Evolutionary conservation across 306 rosid genomes (phyloP).

Genomic region (Pterocarpus macrocarpus): DNA sequence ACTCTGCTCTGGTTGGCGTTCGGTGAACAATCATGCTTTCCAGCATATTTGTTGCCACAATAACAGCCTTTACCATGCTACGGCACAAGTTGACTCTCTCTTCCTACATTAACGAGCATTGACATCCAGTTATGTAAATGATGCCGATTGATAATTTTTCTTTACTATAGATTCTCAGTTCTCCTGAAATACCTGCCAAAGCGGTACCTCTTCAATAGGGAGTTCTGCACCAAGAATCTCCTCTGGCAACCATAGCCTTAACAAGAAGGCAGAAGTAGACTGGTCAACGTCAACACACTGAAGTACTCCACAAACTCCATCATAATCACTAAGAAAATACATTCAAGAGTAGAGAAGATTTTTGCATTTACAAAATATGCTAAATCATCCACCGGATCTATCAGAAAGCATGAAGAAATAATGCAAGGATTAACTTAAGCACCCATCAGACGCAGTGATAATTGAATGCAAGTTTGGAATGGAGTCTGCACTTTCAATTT

Average conservation of each 20-base stretch:
- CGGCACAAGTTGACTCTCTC: conserved; percentile 89
- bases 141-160: background rate
- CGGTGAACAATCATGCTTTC: conserved; percentile 99
- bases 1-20: conserved; percentile 98
- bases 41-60: conserved; percentile 98
- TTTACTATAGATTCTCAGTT: background rate
- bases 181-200: conserved; percentile 52
- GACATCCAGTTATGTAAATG: conserved; percentile 2
- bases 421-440: conserved; percentile 43
- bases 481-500: conserved; percentile 97
- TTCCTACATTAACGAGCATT: conserved; percentile 62
- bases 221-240: conserved; percentile 69
- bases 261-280: conserved; percentile 24
- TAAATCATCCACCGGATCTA: too few relatives aligned
- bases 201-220: conserved; percentile 67
- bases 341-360: background rate
- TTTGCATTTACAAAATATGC: conserved; percentile 19
- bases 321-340: background rate
- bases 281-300: background rate
- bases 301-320: conserved; percentile 2
- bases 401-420: too few relatives aligned
- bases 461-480: conserved; percentile 94
- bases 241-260: conserved; percentile 71
- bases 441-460: conserved; percentile 75
- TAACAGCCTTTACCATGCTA: conserved; percentile 99